Conservation (phyloP, 352 stramenopile species). For the Phytophthora tubulina region DNA sequence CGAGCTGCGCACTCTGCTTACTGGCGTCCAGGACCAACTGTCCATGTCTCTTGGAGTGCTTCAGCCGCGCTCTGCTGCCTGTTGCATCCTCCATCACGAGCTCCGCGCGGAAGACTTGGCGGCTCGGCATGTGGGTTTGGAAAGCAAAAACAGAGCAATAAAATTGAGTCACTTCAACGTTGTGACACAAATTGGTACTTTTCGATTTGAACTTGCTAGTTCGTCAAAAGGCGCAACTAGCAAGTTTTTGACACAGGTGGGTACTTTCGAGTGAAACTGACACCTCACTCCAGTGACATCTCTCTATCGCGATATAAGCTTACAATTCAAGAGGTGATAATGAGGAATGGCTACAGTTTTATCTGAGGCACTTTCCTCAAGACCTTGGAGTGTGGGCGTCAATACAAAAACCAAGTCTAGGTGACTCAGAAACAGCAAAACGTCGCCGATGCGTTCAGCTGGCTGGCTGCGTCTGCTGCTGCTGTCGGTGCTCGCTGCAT, state of each 20-base stretch:
- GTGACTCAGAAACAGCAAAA: too few species aligned
- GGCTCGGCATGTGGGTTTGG: conserved; percentile 3
- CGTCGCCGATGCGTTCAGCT: background rate
- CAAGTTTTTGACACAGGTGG: background rate
- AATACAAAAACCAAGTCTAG: too few species aligned
- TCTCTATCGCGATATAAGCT: too few species aligned
- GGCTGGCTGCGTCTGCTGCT: conserved; percentile 25
- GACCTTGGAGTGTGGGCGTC: too few species aligned
- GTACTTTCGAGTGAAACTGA: too few species aligned
- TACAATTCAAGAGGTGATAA: too few species aligned
- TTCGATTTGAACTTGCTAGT: too few species aligned
- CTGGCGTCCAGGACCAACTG: conserved; percentile 44
- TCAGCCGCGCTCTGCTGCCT: conserved; percentile 23
- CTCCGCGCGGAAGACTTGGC: conserved; percentile 40
- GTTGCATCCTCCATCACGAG: conserved; percentile 42
- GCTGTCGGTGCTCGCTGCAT: conserved; percentile 23
- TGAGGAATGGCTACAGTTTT: too few species aligned
- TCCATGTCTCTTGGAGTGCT: conserved; percentile 51
- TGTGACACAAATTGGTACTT: too few species aligned
- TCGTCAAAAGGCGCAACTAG: background rate
- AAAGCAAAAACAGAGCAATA: too few species aligned
- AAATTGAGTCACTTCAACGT: conserved; percentile 25
- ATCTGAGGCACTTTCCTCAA: too few species aligned
- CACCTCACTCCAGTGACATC: too few species aligned
- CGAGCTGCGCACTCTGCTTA: conserved; percentile 51